Evolutionary conservation across 352 stramenopile genomes (phyloP).

Genomic region (Globisporangium sylvaticum): DNA sequence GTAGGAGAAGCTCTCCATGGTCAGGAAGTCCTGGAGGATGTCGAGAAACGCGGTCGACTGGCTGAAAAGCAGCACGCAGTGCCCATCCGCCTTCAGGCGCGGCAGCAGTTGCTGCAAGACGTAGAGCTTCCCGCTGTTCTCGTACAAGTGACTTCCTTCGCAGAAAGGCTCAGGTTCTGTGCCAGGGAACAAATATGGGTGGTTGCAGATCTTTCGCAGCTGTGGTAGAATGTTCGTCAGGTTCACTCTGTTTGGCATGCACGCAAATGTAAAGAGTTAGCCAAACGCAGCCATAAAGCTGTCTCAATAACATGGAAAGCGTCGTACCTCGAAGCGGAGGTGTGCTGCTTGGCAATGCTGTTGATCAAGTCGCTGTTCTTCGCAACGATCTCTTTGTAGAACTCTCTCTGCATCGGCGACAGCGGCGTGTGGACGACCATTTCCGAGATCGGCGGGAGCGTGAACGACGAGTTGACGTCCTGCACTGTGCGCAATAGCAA

Average conservation of each 20-base stretch:
- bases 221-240: conserved; percentile 99
- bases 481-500: conserved; percentile 61
- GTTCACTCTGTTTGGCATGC: conserved; percentile 31
- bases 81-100: conserved; percentile 72
- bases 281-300: background rate
- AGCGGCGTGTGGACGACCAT: conserved; percentile 76
- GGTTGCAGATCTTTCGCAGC: conserved; percentile 73
- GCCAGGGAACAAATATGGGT: conserved; percentile 91
- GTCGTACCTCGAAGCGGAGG: background rate
- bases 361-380: conserved; percentile 58
- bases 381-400: conserved; percentile 77
- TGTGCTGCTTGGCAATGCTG: conserved; percentile 26
- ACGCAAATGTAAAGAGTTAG: background rate
- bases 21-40: conserved; percentile 80
- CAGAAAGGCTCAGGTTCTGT: conserved; percentile 70
- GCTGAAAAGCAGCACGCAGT: conserved; percentile 84
- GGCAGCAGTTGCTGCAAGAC: conserved; percentile 84
- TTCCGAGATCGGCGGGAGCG: conserved; percentile 64
- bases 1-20: conserved; percentile 69
- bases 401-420: conserved; percentile 74
- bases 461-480: conserved; percentile 69
- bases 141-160: conserved; percentile 66
- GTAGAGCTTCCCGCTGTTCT: conserved; percentile 79
- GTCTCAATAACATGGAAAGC: background rate
- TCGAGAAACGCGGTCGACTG: conserved; percentile 73